phyloP scores from a whole-genome alignment of 208 protist species.

The Trypanosoma conorhini region DNA sequence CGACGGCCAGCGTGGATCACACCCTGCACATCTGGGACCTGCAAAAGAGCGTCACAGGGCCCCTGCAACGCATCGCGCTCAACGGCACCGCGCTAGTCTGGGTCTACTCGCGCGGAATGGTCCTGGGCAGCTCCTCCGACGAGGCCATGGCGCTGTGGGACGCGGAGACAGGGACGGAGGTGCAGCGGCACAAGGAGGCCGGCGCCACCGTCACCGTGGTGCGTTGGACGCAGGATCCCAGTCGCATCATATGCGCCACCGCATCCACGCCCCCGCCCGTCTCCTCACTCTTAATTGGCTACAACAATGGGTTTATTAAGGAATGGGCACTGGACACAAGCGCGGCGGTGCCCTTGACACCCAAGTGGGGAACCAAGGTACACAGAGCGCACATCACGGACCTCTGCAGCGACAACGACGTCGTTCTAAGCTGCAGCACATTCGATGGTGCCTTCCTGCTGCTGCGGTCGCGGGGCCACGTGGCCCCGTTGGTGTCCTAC shows the following conservation, averaged over 20 bases:
- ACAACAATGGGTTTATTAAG: constrained; percentile 58
- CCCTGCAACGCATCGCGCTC: constrained; percentile 32
- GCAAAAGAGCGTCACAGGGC: constrained; percentile 7
- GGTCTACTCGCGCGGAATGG: constrained; percentile 16
- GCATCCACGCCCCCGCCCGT: neutral
- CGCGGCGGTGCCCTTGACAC: constrained; percentile 11
- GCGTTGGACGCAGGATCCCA: constrained; percentile 20
- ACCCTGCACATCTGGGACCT: constrained; percentile 73
- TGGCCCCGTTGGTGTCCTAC: constrained; percentile 27
- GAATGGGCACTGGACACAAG: constrained; percentile 39
- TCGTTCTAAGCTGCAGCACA: constrained; percentile 58
- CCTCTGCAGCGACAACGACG: constrained; percentile 60
- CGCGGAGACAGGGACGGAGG: constrained; percentile 13
- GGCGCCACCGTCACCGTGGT: neutral
- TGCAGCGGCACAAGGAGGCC: constrained; percentile 13
- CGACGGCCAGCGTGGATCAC: constrained; percentile 68
- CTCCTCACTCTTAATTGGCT: constrained; percentile 41
- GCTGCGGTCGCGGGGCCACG: constrained; percentile 33
- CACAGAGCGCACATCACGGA: constrained; percentile 49
- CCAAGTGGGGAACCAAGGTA: constrained; percentile 61
- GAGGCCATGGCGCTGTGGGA: constrained; percentile 17
- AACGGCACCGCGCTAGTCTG: constrained; percentile 26
- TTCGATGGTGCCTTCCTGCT: constrained; percentile 58
- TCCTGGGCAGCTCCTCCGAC: constrained; percentile 14
- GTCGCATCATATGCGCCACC: neutral